Conservation (phyloP, 768 basidiomycete genomes). For the Rhodotorula graminis region DNA sequence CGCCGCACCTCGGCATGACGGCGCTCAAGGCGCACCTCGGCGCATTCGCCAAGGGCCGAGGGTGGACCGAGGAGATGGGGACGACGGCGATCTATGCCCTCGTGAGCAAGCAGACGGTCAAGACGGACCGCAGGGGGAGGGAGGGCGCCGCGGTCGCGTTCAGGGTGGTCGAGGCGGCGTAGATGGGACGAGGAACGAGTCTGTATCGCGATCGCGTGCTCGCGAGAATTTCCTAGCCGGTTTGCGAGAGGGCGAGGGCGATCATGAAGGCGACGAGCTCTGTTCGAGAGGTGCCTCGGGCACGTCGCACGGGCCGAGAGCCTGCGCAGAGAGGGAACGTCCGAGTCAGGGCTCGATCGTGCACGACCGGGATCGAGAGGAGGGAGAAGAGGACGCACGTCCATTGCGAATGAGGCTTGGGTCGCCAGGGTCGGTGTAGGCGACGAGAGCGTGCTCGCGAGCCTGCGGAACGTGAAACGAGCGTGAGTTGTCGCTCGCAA, state of each 20-base stretch:
- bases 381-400: conserved; percentile 14
- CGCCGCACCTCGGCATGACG: conserved; percentile 17
- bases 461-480: background rate
- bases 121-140: conserved; percentile 31
- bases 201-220: background rate
- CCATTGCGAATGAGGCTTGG: conserved; percentile 19
- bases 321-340: background rate
- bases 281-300: background rate
- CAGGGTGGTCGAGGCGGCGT: background rate
- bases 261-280: too few species aligned
- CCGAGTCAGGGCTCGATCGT: too few species aligned
- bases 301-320: conserved; percentile 8
- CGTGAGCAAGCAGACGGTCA: conserved; percentile 13
- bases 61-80: conserved; percentile 32
- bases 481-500: background rate
- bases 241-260: too few species aligned
- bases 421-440: background rate
- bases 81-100: conserved; percentile 28
- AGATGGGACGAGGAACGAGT: background rate
- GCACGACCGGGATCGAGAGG: too few species aligned
- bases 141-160: conserved; percentile 25
- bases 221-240: too few species aligned
- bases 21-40: conserved; percentile 14
- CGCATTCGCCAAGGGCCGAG: conserved; percentile 6
- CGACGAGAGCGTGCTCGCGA: conserved; percentile 9